Base-by-base conservation (phyloP, 2,329 filamentous ascomycete species). In the Fusarium staphyleae region DNA sequence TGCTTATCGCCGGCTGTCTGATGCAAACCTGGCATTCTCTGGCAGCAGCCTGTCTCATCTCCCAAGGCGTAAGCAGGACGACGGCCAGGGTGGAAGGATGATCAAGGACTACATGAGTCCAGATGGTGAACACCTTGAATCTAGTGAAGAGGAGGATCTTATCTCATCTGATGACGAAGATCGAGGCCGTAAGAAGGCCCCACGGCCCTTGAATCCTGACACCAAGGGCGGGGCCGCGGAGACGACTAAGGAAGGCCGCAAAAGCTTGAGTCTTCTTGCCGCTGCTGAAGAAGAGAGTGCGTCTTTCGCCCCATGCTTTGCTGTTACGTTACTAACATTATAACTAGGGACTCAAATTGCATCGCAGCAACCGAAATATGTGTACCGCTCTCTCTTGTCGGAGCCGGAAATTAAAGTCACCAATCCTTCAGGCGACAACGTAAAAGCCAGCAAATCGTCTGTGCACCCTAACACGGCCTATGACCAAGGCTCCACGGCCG, bases 381-480 rank as follows among this genome's bases (percentile, higher is more conserved):
- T 83, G 52, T 87, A 88, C 60, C 77, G 82, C 28, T 89, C 87
- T 6, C 75, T 90, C 2, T 77, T 90, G 13, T 78, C 81, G 32
- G 87, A 90, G 42, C 87, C 87, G 2, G 78, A 85, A 57, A 86
- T 89, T 55, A 87, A 82, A 7, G 74, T 89, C 24, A 90, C 85
- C 0, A 81, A 79, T 24, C 83, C 88, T 1, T 77, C 81, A 3
- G 86, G 86, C 13, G 85, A 88, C 49, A 85, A 82, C 63, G 76
- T 78, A 60, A 85, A 81, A 65, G 69, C 74, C 44, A 75, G 66
- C 57, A 87, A 85, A 69, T 69, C 79, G 1, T 81, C 81, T 3
- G 84, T 95, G 10, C 93, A 96, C 70, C 93, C 93, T 1, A 85
- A 86, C 46, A 96, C 90, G 10, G 95, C 87, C 70, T 97, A 93